Conservation (phyloP, 2,329 filamentous ascomycete species). For the Graphiopsis chlorocephala region DNA sequence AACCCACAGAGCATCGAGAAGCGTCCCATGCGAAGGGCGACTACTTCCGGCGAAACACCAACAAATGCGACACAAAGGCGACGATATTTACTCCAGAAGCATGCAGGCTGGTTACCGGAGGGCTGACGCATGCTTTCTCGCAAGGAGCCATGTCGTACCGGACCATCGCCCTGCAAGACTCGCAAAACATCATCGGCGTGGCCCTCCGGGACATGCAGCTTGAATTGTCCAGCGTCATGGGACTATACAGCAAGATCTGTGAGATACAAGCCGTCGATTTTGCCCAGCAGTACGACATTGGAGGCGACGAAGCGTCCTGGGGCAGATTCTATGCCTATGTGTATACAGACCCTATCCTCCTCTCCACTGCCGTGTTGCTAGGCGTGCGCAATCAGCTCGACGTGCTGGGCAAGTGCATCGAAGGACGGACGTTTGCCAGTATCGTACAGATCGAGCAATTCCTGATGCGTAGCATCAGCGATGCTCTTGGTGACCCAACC, state of each 20-base stretch:
- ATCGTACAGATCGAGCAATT: conserved; percentile 3
- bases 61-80: neutral
- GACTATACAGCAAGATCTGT: conserved; percentile 1
- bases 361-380: conserved; percentile 5
- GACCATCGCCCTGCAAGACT: conserved; percentile 3
- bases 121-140: neutral
- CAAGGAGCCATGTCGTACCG: neutral
- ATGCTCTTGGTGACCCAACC: conserved; percentile 17
- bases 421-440: neutral
- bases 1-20: neutral
- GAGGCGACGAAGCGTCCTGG: neutral
- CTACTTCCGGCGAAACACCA: neutral
- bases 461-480: conserved; percentile 18
- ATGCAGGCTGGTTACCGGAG: neutral
- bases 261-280: conserved; percentile 1
- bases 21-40: neutral
- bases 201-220: conserved; percentile 2
- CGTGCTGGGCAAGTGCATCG: neutral
- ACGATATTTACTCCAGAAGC: neutral
- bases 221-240: conserved; percentile 7
- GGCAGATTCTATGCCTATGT: conserved; percentile 6
- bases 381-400: conserved; percentile 9
- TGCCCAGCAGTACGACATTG: neutral
- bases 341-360: conserved; percentile 4
- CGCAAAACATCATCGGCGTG: neutral